Base-by-base conservation (phyloP, 1,139 yeast genomes). In the Lodderomyces margitis region DNA sequence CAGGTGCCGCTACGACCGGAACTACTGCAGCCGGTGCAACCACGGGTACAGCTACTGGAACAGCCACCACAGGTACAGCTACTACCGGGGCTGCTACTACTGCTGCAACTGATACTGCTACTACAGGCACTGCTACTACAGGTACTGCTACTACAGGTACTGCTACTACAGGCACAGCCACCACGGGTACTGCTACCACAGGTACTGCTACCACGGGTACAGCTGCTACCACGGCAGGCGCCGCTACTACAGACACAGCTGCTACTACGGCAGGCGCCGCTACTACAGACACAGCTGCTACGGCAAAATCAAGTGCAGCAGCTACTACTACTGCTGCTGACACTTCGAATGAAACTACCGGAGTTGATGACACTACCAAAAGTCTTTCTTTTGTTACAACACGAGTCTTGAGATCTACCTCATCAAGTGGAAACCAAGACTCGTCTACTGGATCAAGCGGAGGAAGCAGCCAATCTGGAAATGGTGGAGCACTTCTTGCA, bases 221-320 rank as follows among this genome's bases (percentile, higher is more conserved):
- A 24, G 38, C 47, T n/a, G 46, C 46, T 5, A 52, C 55, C 36
- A 42, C 44, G 46, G 36, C 45, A 34, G 37, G 50, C n/a, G 36
- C 39, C 4, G 20, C 37, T 2, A 24, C 37, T 3, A 21, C 37
- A 10, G 21, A 14, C 5, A 24, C 30, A 4, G 24, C 20, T 5
- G 16, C 37, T n/a, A 24, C 16, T 17, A 23, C 9, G 9, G 6
- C 21, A 12, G 28, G 30, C 5, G 17, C 37, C 19, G 27, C 19
- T 28, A 28, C 32, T 15, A 28, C 32, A 14, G 32, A 17, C 4
- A 28, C 32, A n/a, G 19, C 25, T 9, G 11, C 25, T 4, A 23
- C 25, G n/a, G n/a, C n/a, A n/a, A n/a, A n/a, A n/a, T n/a, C n/a
- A n/a, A n/a, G n/a, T n/a, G n/a, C n/a, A n/a, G n/a, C 51, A 1